Conservation (phyloP, 2,329 filamentous ascomycete genomes). For the Corynespora cassiicola region DNA sequence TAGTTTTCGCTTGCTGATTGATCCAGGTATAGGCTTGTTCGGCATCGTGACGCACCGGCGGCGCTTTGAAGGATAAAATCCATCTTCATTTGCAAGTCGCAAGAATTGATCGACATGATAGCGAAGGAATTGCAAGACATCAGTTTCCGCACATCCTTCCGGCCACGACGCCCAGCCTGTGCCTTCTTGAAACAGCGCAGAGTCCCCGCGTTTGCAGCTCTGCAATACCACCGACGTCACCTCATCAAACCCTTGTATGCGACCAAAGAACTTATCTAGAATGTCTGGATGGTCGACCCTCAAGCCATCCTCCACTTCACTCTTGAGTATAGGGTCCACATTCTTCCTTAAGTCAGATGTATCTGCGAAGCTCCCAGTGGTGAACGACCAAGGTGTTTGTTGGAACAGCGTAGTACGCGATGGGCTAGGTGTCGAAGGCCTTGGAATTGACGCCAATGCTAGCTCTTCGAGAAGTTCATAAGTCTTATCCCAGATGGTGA, state of each 20-base stretch:
- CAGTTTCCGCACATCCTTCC: constrained; percentile 25
- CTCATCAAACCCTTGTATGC: constrained; percentile 9
- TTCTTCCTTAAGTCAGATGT: constrained; percentile 11
- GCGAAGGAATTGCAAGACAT: constrained; percentile 24
- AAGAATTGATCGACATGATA: constrained; percentile 11
- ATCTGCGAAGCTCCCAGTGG: constrained; percentile 9
- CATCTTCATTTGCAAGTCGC: constrained; percentile 10
- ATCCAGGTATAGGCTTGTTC: constrained; percentile 13
- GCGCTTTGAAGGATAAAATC: constrained; percentile 10
- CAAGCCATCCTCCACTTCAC: constrained; percentile 10
- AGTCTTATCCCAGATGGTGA: constrained; percentile 23
- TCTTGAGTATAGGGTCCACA: constrained; percentile 12
- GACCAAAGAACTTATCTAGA: constrained; percentile 10
- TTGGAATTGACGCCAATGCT: constrained; percentile 2
- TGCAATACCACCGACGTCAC: constrained; percentile 9
- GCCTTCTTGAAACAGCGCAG: constrained; percentile 10
- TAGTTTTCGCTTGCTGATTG: constrained; percentile 16
- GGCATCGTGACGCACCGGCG: constrained; percentile 11
- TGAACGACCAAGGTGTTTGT: constrained; percentile 9
- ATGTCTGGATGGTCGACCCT: constrained; percentile 10
- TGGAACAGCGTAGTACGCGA: constrained; percentile 11
- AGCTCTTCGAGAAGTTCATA: constrained; percentile 18
- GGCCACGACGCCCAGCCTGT: constrained; percentile 37
- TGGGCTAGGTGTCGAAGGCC: constrained; percentile 20
- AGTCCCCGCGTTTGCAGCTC: constrained; percentile 8